Conservation (phyloP, 2,329 filamentous ascomycete species). For the Claviceps humidiphila region DNA sequence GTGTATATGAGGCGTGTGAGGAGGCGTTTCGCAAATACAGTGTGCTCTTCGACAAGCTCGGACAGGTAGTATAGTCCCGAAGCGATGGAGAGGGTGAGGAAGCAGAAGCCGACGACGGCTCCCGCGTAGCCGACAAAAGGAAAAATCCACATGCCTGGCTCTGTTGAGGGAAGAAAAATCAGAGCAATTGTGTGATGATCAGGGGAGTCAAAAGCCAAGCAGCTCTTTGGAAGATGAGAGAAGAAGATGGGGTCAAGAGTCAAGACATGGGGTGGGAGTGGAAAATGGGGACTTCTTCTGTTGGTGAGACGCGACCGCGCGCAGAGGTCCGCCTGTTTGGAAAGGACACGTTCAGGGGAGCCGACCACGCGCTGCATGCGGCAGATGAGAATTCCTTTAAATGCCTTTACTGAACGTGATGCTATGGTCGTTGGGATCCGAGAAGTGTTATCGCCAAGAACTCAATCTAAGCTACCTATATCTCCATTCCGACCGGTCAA, state of each 20-base stretch:
- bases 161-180: neutral
- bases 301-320: neutral
- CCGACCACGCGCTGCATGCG: neutral
- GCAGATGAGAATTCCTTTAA: neutral
- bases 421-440: too few species aligned
- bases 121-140: conserved; percentile 84
- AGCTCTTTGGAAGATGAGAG: neutral
- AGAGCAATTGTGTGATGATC: neutral
- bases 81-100: conserved; percentile 89
- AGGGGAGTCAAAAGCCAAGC: neutral
- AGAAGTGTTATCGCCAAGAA: too few species aligned
- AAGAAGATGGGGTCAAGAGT: neutral
- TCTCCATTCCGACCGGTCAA: too few species aligned
- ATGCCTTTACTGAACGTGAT: too few species aligned
- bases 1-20: conserved; percentile 73
- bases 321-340: neutral
- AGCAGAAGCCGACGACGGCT: conserved; percentile 77
- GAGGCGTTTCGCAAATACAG: conserved; percentile 79
- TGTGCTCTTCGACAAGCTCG: conserved; percentile 95
- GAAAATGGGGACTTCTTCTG: neutral
- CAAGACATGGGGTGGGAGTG: neutral
- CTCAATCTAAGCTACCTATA: too few species aligned
- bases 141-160: conserved; percentile 75
- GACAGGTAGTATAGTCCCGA: conserved; percentile 98
- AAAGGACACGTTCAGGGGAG: conserved; percentile 10